phyloP scores from a whole-genome alignment of 202 grass and related monocot species.

The Zoysia matrella region DNA sequence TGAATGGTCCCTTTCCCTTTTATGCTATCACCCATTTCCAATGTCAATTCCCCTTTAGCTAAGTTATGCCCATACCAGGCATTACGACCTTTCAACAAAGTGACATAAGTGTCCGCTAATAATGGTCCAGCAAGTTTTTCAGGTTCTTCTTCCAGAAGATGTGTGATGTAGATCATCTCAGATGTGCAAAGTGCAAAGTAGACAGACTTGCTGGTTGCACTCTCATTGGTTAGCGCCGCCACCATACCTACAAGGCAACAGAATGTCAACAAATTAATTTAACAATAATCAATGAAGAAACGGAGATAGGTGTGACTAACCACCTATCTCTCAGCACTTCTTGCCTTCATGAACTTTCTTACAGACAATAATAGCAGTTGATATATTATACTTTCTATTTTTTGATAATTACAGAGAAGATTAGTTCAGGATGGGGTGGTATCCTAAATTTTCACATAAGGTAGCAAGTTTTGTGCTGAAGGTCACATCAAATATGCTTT shows the following conservation, averaged over 20 bases:
- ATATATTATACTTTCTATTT: not conserved
- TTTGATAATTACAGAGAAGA: constrained; percentile 1
- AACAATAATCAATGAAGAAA: constrained; percentile 30
- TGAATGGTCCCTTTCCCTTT: constrained; percentile 99
- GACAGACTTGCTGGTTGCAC: constrained; percentile 96
- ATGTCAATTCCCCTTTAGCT: constrained; percentile 86
- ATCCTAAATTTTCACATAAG: not conserved
- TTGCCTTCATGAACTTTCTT: constrained; percentile 19
- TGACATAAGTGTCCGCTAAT: constrained; percentile 97
- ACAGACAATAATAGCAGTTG: not conserved
- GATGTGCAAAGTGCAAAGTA: constrained; percentile 99
- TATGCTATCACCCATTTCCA: constrained; percentile 99
- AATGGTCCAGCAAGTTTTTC: constrained; percentile 98
- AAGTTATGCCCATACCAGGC: constrained; percentile 94
- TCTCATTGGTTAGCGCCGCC: constrained; percentile 92
- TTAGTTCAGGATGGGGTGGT: not conserved
- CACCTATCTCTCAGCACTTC: not conserved
- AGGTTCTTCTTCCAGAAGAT: constrained; percentile 87
- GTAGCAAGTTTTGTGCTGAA: not conserved
- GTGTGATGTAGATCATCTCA: constrained; percentile 99
- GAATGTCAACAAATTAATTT: constrained; percentile 22
- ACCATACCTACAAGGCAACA: constrained; percentile 79
- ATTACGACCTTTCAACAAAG: constrained; percentile 97
- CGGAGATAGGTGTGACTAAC: not conserved
- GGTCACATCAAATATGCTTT: not conserved